Evolutionary conservation across 163 green algal species (phyloP), one percentile per base, ranked within the genome.

Genomic region (Scenedesmus sp.): DNA sequence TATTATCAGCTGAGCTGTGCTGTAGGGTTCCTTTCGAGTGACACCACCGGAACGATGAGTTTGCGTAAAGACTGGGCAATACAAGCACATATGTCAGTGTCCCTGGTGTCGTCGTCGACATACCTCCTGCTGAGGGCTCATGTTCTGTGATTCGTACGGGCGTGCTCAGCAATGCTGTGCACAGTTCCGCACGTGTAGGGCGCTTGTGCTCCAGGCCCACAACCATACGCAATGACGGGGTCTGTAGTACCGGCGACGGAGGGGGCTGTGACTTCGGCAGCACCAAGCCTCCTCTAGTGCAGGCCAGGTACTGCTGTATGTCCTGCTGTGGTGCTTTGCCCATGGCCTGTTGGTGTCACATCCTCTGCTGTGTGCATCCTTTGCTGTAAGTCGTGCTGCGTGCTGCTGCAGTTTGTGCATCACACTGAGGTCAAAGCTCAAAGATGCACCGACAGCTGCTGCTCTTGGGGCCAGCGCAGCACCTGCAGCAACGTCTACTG

Each of bases 341-440:
- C n/a, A 30, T 44, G 20, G 44, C 40, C 35, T 61, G 44, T 10
- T 37, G 26, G 42, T 61, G 18, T 33, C 44, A 40, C 18, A 40
- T 84, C 42, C 42, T 84, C 42, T 40, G 42, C 78, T 56, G 22
- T 49, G 24, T 37, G 24, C 18, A 9, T 40, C 15, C 9, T 6
- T 2, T 56, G 46, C 44, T 84, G 7, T 15, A 12, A 15, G 0
- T 15, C 42, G 56, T 80, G 33, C 70, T 81, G 72, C 16, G 15
- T 81, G 72, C 30, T 43, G 33, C 59, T 73, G 81, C 81, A 86
- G 81, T n/a, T 73, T 86, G 46, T 44, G 46, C 42, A 86, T 86
- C 49, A 46, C 22, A 2, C n/a, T 86, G 33, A 86, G n/a, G 81
- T 86, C 81, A 4, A 56, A 73, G 81, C 46, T 24, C 24, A 70